Percentiles rank a stretch among this genome's conserved stretches.
These are phyloP conservation scores for Corchorus olitorius DNA, from an alignment of 345 rosid genomes.

Conservation along the genomic window DNA sequence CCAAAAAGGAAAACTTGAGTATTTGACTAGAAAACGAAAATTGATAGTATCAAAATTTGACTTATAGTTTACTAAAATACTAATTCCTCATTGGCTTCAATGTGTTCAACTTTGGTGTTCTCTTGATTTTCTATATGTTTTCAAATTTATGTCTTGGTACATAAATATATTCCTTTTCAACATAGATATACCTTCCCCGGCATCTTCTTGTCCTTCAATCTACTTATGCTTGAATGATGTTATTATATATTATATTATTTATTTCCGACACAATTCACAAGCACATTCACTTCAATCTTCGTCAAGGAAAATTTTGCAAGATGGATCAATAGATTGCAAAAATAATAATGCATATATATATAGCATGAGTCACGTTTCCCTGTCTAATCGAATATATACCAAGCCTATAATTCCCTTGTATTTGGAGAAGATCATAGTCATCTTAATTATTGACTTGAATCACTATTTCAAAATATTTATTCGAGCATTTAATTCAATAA, in stretches of 20 bases:
- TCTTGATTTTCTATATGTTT: background rate
- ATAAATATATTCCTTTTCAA: background rate
- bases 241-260: background rate
- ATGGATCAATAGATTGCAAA: background rate
- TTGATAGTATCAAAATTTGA: background rate
- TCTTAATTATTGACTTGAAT: background rate
- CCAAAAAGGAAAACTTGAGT: too few relatives aligned
- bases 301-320: background rate
- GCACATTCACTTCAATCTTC: background rate
- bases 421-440: background rate
- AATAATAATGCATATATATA: background rate
- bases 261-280: background rate
- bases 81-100: background rate
- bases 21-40: background rate
- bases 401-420: background rate
- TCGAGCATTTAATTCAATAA: background rate
- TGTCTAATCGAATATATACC: background rate
- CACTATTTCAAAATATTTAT: background rate
- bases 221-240: background rate
- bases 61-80: background rate
- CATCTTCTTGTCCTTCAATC: background rate
- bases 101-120: conserved; percentile 6
- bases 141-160: background rate
- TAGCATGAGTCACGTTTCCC: background rate
- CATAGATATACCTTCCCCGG: background rate